Base-by-base conservation (phyloP, 306 rosid species). In the Prunus dulcis region DNA sequence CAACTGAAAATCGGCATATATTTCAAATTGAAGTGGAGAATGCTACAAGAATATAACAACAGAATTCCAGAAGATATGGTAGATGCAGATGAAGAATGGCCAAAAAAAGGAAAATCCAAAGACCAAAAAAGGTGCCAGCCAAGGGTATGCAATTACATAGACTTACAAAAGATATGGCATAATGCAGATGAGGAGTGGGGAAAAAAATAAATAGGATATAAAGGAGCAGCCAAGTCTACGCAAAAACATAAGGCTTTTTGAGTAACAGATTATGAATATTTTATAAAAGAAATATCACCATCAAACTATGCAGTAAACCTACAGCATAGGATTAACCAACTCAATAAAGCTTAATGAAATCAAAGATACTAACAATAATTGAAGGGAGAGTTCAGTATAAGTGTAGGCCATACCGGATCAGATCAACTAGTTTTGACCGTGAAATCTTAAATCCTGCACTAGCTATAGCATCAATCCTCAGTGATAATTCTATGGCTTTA, bases 361-460 rank as follows among this genome's bases (percentile, higher is more conserved):
- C 12, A 69, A 46, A 66, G 9, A 78, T 19, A 23, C 23, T 13
- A 64, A 6, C n/a, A 50, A 9, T 19, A 19, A 53, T 30, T 79
- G 55, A 46, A 76, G 63, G 69, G 74, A 64, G 3, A 20, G 9
- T 53, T 30, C 19, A 9, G 49, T 52, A 18, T 2, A 53, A 55
- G 51, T 9, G 51, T 53, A 69, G 68, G 66, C 18, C 22, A 9
- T 76, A 94, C 98, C 95, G 85, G 84, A 94, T 89, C 73, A 91
- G 78, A 79, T 90, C 93, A 84, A 90, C 98, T 71, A 94, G 84
- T 87, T 94, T 94, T 32, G 98, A 88, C 58, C 98, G 89, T 9
- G 98, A 94, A 73, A 94, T 80, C 84, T 90, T 94, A 80, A 87
- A 94, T 72, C 98, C 98, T 3, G 98, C 98, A 80, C 98, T 94